These are phyloP conservation scores for Penicillium olsonii DNA, from an alignment of 2,329 filamentous ascomycete genomes.

Conservation along the genomic window DNA sequence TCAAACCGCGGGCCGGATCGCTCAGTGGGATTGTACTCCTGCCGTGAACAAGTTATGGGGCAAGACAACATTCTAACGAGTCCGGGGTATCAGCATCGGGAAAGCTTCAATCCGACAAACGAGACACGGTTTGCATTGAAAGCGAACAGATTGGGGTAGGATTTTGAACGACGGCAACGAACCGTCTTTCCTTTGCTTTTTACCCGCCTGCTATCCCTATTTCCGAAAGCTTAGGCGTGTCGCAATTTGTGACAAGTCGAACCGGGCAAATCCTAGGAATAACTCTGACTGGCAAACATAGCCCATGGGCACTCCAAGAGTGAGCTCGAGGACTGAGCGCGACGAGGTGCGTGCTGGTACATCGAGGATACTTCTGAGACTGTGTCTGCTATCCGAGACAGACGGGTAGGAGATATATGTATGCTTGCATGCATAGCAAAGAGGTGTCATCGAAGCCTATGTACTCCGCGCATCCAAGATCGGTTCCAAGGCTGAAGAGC, in stretches of 20 bases:
- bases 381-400: slow-evolving; percentile 27
- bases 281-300: too few relatives aligned
- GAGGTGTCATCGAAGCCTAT: slow-evolving; percentile 3
- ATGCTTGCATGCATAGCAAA: slow-evolving; percentile 10
- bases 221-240: too few relatives aligned
- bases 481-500: too few relatives aligned
- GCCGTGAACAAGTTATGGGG: background rate
- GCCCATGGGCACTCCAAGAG: too few relatives aligned
- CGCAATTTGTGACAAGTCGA: background rate
- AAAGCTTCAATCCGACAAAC: slow-evolving; percentile 6
- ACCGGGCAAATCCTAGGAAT: background rate
- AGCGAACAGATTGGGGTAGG: background rate
- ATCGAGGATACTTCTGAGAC: slow-evolving; percentile 16
- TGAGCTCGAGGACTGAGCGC: slow-evolving; percentile 18
- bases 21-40: background rate
- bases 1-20: slow-evolving; percentile 5
- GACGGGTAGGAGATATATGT: slow-evolving; percentile 15
- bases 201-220: background rate
- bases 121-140: background rate
- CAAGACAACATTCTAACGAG: background rate
- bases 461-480: background rate
- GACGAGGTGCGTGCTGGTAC: background rate
- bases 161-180: background rate
- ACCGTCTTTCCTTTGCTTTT: background rate
- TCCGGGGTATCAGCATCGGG: background rate